These are phyloP conservation scores for Alternaria arborescens DNA, from an alignment of 2,329 filamentous ascomycete species.

Conservation along the genomic window DNA sequence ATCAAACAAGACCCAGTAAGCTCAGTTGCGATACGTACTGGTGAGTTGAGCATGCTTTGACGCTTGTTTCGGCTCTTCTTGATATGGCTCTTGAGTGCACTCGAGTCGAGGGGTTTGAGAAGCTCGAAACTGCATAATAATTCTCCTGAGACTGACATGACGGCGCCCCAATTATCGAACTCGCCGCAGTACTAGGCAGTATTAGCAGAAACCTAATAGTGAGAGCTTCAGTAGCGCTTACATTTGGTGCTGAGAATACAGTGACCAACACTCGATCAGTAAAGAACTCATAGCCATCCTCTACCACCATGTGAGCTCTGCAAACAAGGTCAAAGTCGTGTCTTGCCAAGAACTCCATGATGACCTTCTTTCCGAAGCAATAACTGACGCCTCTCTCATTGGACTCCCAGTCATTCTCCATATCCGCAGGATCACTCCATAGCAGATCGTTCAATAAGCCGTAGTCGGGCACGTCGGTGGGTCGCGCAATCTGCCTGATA, in stretches of 20 bases:
- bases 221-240: conserved; percentile 60
- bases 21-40: conserved; percentile 69
- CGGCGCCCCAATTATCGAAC: conserved; percentile 98
- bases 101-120: conserved; percentile 94
- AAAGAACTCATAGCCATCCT: conserved; percentile 99
- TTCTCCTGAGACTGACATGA: conserved; percentile 96
- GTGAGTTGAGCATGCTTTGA: conserved; percentile 94
- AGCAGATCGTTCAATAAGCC: conserved; percentile 92
- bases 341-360: conserved; percentile 90
- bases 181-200: conserved; percentile 88
- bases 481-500: conserved; percentile 92
- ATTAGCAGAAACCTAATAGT: conserved; percentile 24
- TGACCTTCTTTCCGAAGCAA: conserved; percentile 98
- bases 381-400: conserved; percentile 98
- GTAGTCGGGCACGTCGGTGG: conserved; percentile 97
- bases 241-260: conserved; percentile 96
- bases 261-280: conserved; percentile 94
- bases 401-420: conserved; percentile 97
- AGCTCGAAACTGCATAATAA: conserved; percentile 96
- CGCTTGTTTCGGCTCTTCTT: conserved; percentile 97
- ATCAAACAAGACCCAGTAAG: conserved; percentile 20
- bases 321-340: conserved; percentile 99
- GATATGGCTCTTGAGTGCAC: conserved; percentile 96
- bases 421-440: conserved; percentile 97
- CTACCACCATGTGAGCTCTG: conserved; percentile 98